Evolutionary conservation across 495 filamentous ascomycete genomes (phyloP).

Genomic region (Aspergillus steynii): DNA sequence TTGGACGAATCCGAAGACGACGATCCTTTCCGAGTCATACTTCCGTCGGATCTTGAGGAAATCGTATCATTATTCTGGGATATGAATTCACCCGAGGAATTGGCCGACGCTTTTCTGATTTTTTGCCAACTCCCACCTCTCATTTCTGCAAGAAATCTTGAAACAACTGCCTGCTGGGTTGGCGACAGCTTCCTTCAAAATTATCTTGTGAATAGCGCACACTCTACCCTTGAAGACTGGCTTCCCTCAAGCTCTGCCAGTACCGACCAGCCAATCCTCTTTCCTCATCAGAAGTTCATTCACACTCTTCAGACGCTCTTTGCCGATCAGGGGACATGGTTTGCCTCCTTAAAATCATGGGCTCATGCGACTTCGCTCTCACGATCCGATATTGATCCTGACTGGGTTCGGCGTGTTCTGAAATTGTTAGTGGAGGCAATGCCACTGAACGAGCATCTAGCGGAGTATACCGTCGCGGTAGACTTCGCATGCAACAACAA

Average conservation of each 20-base stretch:
- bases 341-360: slow-evolving; percentile 42
- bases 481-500: slow-evolving; percentile 57
- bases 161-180: slow-evolving; percentile 35
- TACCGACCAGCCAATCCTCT: slow-evolving; percentile 21
- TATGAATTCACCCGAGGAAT: slow-evolving; percentile 28
- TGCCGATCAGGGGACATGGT: slow-evolving; percentile 38
- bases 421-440: slow-evolving; percentile 51
- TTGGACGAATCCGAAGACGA: slow-evolving; percentile 63
- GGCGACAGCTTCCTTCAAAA: slow-evolving; percentile 50
- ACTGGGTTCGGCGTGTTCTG: slow-evolving; percentile 56
- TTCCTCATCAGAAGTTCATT: slow-evolving; percentile 35
- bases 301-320: slow-evolving; percentile 43
- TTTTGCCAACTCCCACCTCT: slow-evolving; percentile 69
- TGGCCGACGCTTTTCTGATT: slow-evolving; percentile 67
- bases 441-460: slow-evolving; percentile 52
- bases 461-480: slow-evolving; percentile 72
- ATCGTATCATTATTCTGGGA: slow-evolving; percentile 57
- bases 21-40: slow-evolving; percentile 75
- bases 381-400: slow-evolving; percentile 28
- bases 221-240: slow-evolving; percentile 29
- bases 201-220: slow-evolving; percentile 33
- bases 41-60: slow-evolving; percentile 73
- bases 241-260: slow-evolving; percentile 12
- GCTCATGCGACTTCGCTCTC: slow-evolving; percentile 14
- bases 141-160: slow-evolving; percentile 17